Percentiles rank a stretch among this genome's conserved stretches.
These are phyloP conservation scores for Setaria italica DNA, from an alignment of 202 grass and related monocot genomes.

Conservation along the genomic window DNA sequence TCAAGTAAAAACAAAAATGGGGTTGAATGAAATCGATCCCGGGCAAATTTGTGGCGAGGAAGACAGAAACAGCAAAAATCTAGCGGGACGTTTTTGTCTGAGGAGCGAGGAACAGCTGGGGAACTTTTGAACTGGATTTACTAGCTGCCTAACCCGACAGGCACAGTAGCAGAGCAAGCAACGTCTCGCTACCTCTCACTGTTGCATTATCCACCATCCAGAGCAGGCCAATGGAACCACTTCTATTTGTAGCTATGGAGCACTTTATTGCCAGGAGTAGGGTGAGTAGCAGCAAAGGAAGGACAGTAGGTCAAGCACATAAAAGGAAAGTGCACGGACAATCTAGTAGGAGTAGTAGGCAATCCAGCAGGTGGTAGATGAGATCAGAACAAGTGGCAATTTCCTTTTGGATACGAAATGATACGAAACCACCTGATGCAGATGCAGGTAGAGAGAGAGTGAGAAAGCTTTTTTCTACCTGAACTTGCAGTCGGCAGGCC, in stretches of 20 bases:
- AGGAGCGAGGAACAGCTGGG: background rate
- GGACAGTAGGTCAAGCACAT: background rate
- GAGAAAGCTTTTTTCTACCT: background rate
- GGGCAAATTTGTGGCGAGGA: background rate
- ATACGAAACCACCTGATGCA: constrained; percentile 26
- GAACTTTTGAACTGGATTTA: background rate
- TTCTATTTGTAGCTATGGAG: no score
- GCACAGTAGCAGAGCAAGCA: background rate
- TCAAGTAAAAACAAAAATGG: background rate
- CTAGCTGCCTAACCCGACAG: background rate
- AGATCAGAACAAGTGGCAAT: background rate
- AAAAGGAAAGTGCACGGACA: constrained; percentile 23
- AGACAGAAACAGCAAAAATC: no score
- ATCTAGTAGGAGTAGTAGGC: no score
- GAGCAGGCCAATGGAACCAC: background rate
- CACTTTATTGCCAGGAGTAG: background rate
- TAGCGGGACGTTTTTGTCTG: background rate
- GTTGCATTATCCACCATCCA: constrained; percentile 36
- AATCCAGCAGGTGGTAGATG: no score
- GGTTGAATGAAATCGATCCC: background rate
- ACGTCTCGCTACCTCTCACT: background rate
- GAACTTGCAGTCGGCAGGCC: background rate
- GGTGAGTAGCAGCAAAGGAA: background rate
- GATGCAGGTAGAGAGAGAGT: background rate
- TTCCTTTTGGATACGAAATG: background rate